These are phyloP conservation scores for Suillus ampliporus DNA, from an alignment of 768 basidiomycete species.

Conservation along the genomic window DNA sequence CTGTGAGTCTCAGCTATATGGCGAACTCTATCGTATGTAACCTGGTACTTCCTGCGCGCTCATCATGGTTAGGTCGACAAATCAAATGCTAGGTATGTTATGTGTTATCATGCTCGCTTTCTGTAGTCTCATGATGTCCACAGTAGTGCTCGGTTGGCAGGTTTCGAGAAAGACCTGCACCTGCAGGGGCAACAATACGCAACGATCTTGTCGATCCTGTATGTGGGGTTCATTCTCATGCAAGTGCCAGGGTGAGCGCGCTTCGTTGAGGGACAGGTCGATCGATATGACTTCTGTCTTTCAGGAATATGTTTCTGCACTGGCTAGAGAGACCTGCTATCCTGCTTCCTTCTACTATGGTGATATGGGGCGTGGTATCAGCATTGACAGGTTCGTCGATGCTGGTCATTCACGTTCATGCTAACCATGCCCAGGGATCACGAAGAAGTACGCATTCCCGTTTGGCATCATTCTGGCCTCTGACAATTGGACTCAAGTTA, in stretches of 20 bases:
- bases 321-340: slow-evolving; percentile 35
- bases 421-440: slow-evolving; percentile 3
- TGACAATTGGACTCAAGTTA: slow-evolving; percentile 11
- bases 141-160: slow-evolving; percentile 25
- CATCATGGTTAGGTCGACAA: slow-evolving; percentile 12
- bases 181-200: slow-evolving; percentile 30
- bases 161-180: slow-evolving; percentile 29
- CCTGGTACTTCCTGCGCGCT: not conserved
- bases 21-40: not conserved
- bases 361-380: slow-evolving; percentile 45
- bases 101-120: not conserved
- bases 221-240: slow-evolving; percentile 33
- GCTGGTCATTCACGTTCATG: not conserved
- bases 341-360: slow-evolving; percentile 28
- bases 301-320: slow-evolving; percentile 38
- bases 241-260: slow-evolving; percentile 24
- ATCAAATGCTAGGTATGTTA: slow-evolving; percentile 11
- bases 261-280: not conserved
- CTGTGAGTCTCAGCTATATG: slow-evolving; percentile 6
- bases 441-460: not conserved
- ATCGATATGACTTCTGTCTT: not conserved
- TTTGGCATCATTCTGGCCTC: not conserved
- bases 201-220: slow-evolving; percentile 31
- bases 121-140: not conserved
- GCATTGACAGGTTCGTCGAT: slow-evolving; percentile 39